A percentile compares a stretch with the other conserved stretches of the same genome.
phyloP scores from a whole-genome alignment of 495 filamentous ascomycete genomes.

The Lasiosphaeris hirsuta region DNA sequence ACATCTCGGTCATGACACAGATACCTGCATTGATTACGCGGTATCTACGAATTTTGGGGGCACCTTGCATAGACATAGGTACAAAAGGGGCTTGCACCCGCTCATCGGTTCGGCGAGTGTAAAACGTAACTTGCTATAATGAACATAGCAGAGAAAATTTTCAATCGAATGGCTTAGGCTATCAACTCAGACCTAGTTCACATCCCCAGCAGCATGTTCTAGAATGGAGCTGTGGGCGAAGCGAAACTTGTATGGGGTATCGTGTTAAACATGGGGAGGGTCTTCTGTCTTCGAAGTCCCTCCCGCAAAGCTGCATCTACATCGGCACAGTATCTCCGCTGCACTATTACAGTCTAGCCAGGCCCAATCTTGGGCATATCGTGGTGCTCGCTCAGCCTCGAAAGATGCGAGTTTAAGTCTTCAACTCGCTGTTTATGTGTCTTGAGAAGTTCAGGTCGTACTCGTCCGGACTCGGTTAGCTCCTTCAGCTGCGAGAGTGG shows the following conservation, averaged over 20 bases:
- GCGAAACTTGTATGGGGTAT: no score
- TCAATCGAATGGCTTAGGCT: no score
- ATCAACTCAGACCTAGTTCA: no score
- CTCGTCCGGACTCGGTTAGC: constrained; percentile 48
- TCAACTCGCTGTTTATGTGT: constrained; percentile 97
- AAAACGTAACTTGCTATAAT: no score
- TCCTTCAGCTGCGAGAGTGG: constrained; percentile 57
- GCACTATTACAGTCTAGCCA: constrained; percentile 46
- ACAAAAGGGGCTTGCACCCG: background rate
- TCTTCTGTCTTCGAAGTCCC: no score
- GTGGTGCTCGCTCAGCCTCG: constrained; percentile 90
- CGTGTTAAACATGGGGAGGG: no score
- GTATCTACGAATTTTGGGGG: background rate
- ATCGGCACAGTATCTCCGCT: no score
- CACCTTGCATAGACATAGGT: background rate
- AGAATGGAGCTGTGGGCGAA: no score
- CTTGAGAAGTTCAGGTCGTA: constrained; percentile 70
- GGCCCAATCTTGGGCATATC: constrained; percentile 91
- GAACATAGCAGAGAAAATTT: no score
- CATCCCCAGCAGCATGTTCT: no score
- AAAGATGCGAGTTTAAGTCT: constrained; percentile 90
- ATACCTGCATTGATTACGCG: constrained; percentile 1
- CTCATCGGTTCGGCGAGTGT: background rate
- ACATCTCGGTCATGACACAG: background rate
- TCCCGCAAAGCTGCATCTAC: no score